These are phyloP conservation scores for Aphanomyces euteiches DNA, from an alignment of 352 stramenopile genomes.

Conservation along the genomic window DNA sequence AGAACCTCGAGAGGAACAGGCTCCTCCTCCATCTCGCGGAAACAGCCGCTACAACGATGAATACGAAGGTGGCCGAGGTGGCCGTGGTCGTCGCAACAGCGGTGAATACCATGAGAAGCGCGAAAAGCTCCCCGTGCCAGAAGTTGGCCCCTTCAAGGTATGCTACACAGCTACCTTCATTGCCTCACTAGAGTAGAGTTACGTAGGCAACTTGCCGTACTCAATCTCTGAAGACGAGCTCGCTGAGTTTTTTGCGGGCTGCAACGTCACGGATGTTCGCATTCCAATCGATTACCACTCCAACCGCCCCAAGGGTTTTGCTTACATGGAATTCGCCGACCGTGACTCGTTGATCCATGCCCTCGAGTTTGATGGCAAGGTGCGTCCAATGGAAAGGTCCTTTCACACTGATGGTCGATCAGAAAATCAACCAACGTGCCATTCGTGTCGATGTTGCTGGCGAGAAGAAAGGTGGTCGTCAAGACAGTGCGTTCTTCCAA, in stretches of 20 bases:
- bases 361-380: conserved; percentile 54
- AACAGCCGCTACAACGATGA: neutral
- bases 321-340: conserved; percentile 77
- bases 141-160: conserved; percentile 74
- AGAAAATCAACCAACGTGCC: conserved; percentile 43
- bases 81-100: conserved; percentile 23
- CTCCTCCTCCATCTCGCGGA: neutral
- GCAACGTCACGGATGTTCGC: conserved; percentile 58
- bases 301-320: conserved; percentile 76
- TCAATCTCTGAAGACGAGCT: conserved; percentile 62
- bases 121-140: conserved; percentile 71
- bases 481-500: conserved; percentile 45
- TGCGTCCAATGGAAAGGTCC: neutral
- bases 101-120: conserved; percentile 34
- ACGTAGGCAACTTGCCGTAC: conserved; percentile 80
- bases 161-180: conserved; percentile 3
- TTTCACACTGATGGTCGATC: neutral
- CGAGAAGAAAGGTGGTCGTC: conserved; percentile 51
- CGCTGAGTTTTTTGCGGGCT: conserved; percentile 51
- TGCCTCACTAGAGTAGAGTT: conserved; percentile 41
- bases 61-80: neutral
- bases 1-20: neutral
- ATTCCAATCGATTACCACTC: conserved; percentile 58
- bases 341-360: conserved; percentile 63
- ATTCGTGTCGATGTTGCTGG: conserved; percentile 71